These are phyloP conservation scores for Aeschynomene evenia DNA, from an alignment of 306 rosid species.

Conservation along the genomic window DNA sequence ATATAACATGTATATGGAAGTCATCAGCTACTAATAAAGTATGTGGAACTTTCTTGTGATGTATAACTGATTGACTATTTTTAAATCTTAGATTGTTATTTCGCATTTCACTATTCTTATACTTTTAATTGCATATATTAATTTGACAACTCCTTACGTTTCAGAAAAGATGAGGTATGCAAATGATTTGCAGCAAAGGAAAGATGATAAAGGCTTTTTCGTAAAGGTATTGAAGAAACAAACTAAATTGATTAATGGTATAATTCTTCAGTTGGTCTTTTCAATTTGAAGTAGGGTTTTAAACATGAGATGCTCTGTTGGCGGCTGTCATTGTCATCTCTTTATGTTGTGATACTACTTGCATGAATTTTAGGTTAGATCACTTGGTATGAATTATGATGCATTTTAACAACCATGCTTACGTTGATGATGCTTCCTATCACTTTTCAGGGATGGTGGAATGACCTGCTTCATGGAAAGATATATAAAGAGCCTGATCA, in stretches of 20 bases:
- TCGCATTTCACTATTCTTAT: neutral
- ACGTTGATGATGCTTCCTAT: constrained; percentile 26
- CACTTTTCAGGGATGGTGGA: constrained; percentile 88
- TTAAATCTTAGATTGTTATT: neutral
- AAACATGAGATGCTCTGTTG: constrained; percentile 8
- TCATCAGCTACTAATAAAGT: constrained; percentile 7
- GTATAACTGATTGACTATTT: constrained; percentile 3
- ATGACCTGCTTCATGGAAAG: constrained; percentile 71
- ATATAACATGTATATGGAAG: neutral
- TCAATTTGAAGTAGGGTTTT: neutral
- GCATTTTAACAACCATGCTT: constrained; percentile 12
- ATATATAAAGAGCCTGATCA: constrained; percentile 76
- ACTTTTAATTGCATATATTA: constrained; percentile 11
- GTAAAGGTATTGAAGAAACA: constrained; percentile 63
- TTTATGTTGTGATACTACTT: neutral
- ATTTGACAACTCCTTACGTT: constrained; percentile 30
- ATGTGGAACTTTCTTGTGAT: neutral
- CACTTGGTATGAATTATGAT: constrained; percentile 10
- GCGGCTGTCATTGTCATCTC: neutral
- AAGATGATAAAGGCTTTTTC: constrained; percentile 58
- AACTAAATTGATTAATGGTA: constrained; percentile 12
- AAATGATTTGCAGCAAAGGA: constrained; percentile 51
- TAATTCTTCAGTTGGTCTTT: neutral
- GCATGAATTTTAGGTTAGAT: neutral
- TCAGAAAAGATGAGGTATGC: constrained; percentile 64